Evolutionary conservation across 2,329 filamentous ascomycete genomes (phyloP), one percentile per base, ranked within the genome.

Genomic region (Pseudocercospora crystallina): DNA sequence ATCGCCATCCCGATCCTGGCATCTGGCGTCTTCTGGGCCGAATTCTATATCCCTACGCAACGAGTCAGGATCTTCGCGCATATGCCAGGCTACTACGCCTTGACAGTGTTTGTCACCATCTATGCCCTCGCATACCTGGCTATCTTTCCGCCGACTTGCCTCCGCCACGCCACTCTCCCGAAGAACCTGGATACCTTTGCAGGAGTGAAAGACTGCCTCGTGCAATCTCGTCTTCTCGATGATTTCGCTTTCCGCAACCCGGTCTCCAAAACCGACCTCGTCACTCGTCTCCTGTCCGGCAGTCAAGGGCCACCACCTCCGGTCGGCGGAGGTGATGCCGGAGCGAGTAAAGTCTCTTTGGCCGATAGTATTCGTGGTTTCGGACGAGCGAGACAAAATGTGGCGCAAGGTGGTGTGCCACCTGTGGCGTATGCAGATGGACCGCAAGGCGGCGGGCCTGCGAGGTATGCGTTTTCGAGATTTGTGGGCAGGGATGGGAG

Each of bases 171-270:
- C 17, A 92, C 87, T 70, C 75, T 85, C 9, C 59, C 83, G n/a
- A 81, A 36, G 69, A 61, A 43, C 46, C 81, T 5, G 72, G 81
- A 79, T 53, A 89, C 81, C 40, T 76, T 95, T 13, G 87, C 87
- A 1, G 89, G 91, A 66, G 76, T 91, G 15, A 80, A 95, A 60
- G 86, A 83, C 64, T 91, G 92, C 66, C 76, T 92, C 36, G 83
- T 88, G 52, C 84, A 85, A 59, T 85, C 84, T 37, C 85, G 86
- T 17, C 74, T 95, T 13, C 74, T 89, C 2, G 76, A 80, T 5
- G 90, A 96, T 63, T 78, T 83, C 8, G 81, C 86, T 0, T 92
- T 96, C 66, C 79, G 83, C 43, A 80, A 84, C 33, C 82, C 86
- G 2, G 76, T 78, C 26, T 84, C 78, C n/a, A 85, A 84, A 57